Evolutionary conservation across 495 filamentous ascomycete genomes (phyloP), one percentile per base, ranked within the genome.

Genomic region (Copromyces sp.): DNA sequence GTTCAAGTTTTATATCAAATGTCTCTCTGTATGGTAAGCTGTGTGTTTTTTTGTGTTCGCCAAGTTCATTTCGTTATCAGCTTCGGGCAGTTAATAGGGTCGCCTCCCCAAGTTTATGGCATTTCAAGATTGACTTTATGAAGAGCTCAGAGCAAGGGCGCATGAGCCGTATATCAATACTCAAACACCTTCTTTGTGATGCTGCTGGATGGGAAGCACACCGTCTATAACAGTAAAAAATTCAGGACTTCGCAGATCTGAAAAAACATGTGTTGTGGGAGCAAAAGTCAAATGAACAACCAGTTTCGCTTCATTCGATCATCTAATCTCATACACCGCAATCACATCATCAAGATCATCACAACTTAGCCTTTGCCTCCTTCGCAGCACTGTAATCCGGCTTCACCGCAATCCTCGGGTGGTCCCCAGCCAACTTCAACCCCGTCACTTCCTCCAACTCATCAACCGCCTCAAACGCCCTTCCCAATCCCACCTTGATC

Each of bases 401-500:
- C 71, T 76, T 80, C 14, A 84, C 76, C 9, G 84, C 79, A 71
- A 83, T 81, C 74, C 77, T 82, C 71, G 84, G 84, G 68, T 85
- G 84, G 44, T 80, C 71, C 1, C 84, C 84, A 7, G 81, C 83
- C 53, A 87, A 71, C 69, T 76, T 81, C 70, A 87, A 77, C 12
- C 82, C 86, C 0, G 86, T 90, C 40, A 86, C 81, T 47, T 77
- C 76, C 74, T 88, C 86, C 4, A 88, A 77, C 74, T 82, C 80
- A 72, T 84, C 85, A 9, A 87, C 87, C 17, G 94, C 95, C 81
- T 93, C 89, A 82, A 87, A 89, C 7, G 90, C 90, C 80, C 84
- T 89, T 39, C 94, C 94, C 39, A 98, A 82, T 9, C 86, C 83
- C 3, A 98, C 95, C 78, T 91, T 96, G 73, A 99, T 86, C 2